These are phyloP conservation scores for Chlamydomonas sp. DNA, from an alignment of 139 green algal genomes.

Conservation along the genomic window DNA sequence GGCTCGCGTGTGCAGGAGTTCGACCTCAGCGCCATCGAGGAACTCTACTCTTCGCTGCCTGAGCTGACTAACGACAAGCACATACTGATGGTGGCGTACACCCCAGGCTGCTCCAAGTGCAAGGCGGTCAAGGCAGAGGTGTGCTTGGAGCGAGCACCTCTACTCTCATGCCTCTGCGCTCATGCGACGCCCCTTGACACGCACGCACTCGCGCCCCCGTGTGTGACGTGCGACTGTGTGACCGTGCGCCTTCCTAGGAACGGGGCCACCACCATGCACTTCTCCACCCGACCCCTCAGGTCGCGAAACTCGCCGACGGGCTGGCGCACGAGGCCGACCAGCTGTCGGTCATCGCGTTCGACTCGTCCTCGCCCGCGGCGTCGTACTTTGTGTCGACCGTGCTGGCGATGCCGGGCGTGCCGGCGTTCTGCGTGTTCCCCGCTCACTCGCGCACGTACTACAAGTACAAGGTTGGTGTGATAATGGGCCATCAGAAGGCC, in stretches of 20 bases:
- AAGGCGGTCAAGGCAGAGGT: constrained; percentile 31
- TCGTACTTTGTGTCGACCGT: constrained; percentile 30
- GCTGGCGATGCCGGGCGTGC: constrained; percentile 23
- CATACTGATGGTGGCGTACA: constrained; percentile 42
- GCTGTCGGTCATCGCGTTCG: constrained; percentile 2
- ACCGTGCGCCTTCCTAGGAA: too few relatives aligned
- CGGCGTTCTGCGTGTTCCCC: constrained; percentile 30
- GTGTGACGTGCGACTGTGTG: too few relatives aligned
- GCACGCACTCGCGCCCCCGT: neutral
- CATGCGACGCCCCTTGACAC: neutral
- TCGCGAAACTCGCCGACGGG: neutral
- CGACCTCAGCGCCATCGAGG: too few relatives aligned
- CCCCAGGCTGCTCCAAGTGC: constrained; percentile 38
- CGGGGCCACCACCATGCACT: too few relatives aligned
- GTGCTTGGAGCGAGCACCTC: too few relatives aligned
- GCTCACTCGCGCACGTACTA: constrained; percentile 21
- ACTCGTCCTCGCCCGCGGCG: constrained; percentile 13
- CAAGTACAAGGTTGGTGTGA: too few relatives aligned
- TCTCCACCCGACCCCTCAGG: too few relatives aligned
- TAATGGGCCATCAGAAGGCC: too few relatives aligned
- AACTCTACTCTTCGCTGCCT: constrained; percentile 28
- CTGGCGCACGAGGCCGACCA: neutral
- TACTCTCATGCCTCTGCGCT: too few relatives aligned
- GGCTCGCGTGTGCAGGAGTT: too few relatives aligned
- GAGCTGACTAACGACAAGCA: constrained; percentile 30